A percentile compares a stretch with the other conserved stretches of the same genome.
phyloP scores from a whole-genome alignment of 352 stramenopile genomes.

The Thalassiosira mediterranea region DNA sequence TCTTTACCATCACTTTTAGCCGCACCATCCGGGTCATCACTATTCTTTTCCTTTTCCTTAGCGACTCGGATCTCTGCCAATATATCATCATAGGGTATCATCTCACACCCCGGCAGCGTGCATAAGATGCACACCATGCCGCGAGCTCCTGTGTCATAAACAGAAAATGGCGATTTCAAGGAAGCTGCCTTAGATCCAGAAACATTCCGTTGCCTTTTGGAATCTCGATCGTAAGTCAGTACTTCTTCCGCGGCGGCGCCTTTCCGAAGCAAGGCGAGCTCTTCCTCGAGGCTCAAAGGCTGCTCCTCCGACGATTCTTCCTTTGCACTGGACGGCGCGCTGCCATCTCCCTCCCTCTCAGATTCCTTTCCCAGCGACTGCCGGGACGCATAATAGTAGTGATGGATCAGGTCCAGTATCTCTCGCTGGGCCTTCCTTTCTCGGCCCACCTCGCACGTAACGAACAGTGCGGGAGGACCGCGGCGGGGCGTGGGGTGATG shows the following conservation, averaged over 20 bases:
- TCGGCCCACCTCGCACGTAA: slow-evolving; percentile 67
- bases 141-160: slow-evolving; percentile 65
- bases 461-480: slow-evolving; percentile 66
- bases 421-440: slow-evolving; percentile 73
- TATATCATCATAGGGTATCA: slow-evolving; percentile 56
- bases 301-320: slow-evolving; percentile 6
- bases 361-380: not conserved
- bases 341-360: not conserved
- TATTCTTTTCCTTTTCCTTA: slow-evolving; percentile 27
- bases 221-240: slow-evolving; percentile 33
- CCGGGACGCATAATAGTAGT: slow-evolving; percentile 60
- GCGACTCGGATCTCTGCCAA: slow-evolving; percentile 19
- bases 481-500: slow-evolving; percentile 21
- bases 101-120: slow-evolving; percentile 40
- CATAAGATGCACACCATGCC: slow-evolving; percentile 72
- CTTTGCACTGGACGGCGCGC: not conserved
- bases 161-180: slow-evolving; percentile 60
- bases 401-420: slow-evolving; percentile 71
- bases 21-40: slow-evolving; percentile 8
- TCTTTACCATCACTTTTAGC: slow-evolving; percentile 10
- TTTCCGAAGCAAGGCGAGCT: slow-evolving; percentile 61
- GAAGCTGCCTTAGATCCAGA: slow-evolving; percentile 10
- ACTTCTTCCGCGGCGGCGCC: slow-evolving; percentile 46
- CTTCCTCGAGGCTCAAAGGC: slow-evolving; percentile 67
- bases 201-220: slow-evolving; percentile 17